phyloP scores from a whole-genome alignment of 148 eudicot genomes.

The Rhododendron ovatum region DNA sequence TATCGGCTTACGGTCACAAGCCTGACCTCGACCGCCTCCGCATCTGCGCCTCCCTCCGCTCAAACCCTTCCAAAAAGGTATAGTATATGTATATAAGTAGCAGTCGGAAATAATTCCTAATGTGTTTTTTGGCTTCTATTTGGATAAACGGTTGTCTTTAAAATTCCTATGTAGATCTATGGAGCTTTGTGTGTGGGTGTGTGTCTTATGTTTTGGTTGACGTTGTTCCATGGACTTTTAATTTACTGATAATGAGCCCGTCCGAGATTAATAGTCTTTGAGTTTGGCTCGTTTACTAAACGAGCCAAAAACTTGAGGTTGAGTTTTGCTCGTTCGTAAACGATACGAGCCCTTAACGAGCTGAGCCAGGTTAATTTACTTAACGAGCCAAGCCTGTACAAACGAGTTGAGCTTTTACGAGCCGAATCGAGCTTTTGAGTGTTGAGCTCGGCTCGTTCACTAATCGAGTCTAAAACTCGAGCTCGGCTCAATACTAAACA shows the following conservation, averaged over 20 bases:
- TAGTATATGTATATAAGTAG: too few relatives aligned
- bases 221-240: background rate
- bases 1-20: conserved; percentile 12
- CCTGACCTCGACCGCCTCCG: conserved; percentile 24
- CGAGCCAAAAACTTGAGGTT: too few relatives aligned
- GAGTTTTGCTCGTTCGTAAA: too few relatives aligned
- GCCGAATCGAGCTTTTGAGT: background rate
- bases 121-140: background rate
- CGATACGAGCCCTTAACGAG: too few relatives aligned
- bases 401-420: too few relatives aligned
- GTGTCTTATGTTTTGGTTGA: too few relatives aligned
- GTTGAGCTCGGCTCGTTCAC: background rate
- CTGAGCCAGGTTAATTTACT: too few relatives aligned
- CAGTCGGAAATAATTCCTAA: background rate
- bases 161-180: background rate
- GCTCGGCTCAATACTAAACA: background rate
- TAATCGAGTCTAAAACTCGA: background rate
- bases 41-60: conserved; percentile 6
- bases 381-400: background rate
- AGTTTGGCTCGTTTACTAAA: too few relatives aligned
- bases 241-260: background rate
- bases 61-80: conserved; percentile 20
- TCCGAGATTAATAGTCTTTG: too few relatives aligned
- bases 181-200: background rate
- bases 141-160: background rate